Conservation (phyloP, 2,329 filamentous ascomycete genomes). For the Sodiomyces alkalinus region DNA sequence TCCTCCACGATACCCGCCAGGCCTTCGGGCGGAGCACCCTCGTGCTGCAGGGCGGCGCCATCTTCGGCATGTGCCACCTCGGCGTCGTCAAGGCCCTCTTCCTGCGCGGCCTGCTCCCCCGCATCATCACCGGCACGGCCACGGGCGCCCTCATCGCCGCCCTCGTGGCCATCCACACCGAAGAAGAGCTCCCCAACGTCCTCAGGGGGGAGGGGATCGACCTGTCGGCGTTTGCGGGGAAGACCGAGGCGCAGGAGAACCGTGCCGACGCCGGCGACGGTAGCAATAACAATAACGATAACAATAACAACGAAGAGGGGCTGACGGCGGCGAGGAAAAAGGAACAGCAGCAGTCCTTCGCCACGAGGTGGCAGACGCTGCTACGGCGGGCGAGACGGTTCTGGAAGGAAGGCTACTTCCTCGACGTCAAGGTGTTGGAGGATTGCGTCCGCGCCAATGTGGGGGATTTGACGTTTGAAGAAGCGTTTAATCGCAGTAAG, state of each 20-base stretch:
- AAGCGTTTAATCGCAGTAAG: slow-evolving; percentile 76
- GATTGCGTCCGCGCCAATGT: slow-evolving; percentile 74
- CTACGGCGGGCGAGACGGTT: slow-evolving; percentile 54
- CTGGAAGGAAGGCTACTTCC: slow-evolving; percentile 62
- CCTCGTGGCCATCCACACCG: slow-evolving; percentile 72
- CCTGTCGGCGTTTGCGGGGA: slow-evolving; percentile 52
- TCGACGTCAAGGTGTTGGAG: slow-evolving; percentile 70
- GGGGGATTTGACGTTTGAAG: slow-evolving; percentile 82
- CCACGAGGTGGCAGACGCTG: slow-evolving; percentile 41
- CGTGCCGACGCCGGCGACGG: too few species aligned
- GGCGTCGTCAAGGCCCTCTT: slow-evolving; percentile 83
- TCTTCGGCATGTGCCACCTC: slow-evolving; percentile 81
- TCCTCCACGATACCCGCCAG: slow-evolving; percentile 74
- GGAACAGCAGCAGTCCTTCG: slow-evolving; percentile 23
- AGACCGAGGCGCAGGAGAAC: slow-evolving; percentile 13
- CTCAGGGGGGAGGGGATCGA: slow-evolving; percentile 70
- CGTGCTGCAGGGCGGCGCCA: slow-evolving; percentile 77
- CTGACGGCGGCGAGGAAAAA: too few species aligned
- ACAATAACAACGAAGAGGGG: slow-evolving; percentile 18
- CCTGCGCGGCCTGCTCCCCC: slow-evolving; percentile 63
- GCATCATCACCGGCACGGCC: slow-evolving; percentile 82
- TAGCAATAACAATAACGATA: too few species aligned
- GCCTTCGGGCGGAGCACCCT: slow-evolving; percentile 78
- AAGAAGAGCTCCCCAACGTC: slow-evolving; percentile 66
- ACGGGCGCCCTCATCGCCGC: slow-evolving; percentile 84